Base-by-base conservation (phyloP, 2,329 filamentous ascomycete species). In the Teratosphaeria epicoccoides region DNA sequence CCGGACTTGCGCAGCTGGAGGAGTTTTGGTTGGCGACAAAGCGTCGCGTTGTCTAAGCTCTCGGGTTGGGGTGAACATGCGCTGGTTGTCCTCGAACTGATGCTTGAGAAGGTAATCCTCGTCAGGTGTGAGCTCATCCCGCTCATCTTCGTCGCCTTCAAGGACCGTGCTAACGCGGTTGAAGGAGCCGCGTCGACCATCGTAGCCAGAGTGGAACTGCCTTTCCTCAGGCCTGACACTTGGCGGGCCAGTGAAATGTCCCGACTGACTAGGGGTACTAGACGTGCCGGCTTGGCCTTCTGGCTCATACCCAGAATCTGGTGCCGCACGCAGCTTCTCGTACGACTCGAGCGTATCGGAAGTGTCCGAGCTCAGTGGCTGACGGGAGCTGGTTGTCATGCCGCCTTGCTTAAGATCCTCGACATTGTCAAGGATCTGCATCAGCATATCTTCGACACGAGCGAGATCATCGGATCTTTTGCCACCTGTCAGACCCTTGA, bases 91-190 rank as follows among this genome's bases (percentile, higher is more conserved):
- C 59, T 79, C 76, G 51, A 79, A 78, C 51, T 80, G 77, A 24
- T 78, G 74, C 47, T 76, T 74, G 37, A 78, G 63, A 33, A 77
- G 66, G 23, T 63, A 58, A 23, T 61, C 57, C 54, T 70, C 67
- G 55, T 76, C 69, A 24, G 78, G 76, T 47, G 78, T 69, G 51
- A 85, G 77, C 4, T 61, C 58, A 25, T 60, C 58, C 49, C 93
- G 87, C 49, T 48, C 46, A 93, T 90, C 84, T 49, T 94, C 88
- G 51, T 90, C 85, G 28, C 79, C 84, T 67, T 95, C 90, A 17
- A 82, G 81, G 1, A 96, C 90, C 2, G 90, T 95, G 72, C 88
- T 95, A 63, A 95, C 88, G 47, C 90, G 85, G 66, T 91, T 83
- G 52, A 86, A 86, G 0, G 84, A 85, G 55, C 69, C 71, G 52